Percentiles rank a stretch among this genome's conserved stretches.
phyloP scores from a whole-genome alignment of 352 stramenopile species.

The Pythium vanterpoolii region DNA sequence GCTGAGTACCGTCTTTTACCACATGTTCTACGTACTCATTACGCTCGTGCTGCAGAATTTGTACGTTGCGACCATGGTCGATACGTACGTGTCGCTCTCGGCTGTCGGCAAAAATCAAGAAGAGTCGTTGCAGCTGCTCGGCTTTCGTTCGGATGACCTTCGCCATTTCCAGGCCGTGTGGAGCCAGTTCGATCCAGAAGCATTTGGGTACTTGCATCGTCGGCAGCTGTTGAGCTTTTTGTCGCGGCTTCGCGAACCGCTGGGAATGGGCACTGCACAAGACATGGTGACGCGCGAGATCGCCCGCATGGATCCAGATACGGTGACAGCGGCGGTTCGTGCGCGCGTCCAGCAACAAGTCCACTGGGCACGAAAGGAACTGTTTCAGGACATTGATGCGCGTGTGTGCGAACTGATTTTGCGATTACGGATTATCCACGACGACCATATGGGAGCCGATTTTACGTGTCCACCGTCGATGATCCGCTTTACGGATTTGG shows the following conservation, averaged over 20 bases:
- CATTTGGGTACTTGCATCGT: constrained; percentile 69
- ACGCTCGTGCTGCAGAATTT: constrained; percentile 78
- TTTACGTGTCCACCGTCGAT: constrained; percentile 52
- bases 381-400: constrained; percentile 71
- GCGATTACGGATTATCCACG: constrained; percentile 56
- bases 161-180: constrained; percentile 65
- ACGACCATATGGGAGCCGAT: constrained; percentile 41
- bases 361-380: constrained; percentile 44
- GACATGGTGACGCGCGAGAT: constrained; percentile 22
- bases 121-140: constrained; percentile 54
- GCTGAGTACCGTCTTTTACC: constrained; percentile 71
- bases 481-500: constrained; percentile 71
- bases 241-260: constrained; percentile 41
- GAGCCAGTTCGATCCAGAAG: constrained; percentile 73
- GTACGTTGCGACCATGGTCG: constrained; percentile 78
- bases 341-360: constrained; percentile 38
- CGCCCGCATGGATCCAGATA: constrained; percentile 27
- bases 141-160: constrained; percentile 57
- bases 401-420: constrained; percentile 63
- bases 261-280: constrained; percentile 45
- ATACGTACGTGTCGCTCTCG: constrained; percentile 78
- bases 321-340: constrained; percentile 28
- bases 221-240: constrained; percentile 63
- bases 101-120: constrained; percentile 53
- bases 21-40: constrained; percentile 79